Conservation (phyloP, 176 grass and related monocot species). For the Eremochloa ophiuroides region DNA sequence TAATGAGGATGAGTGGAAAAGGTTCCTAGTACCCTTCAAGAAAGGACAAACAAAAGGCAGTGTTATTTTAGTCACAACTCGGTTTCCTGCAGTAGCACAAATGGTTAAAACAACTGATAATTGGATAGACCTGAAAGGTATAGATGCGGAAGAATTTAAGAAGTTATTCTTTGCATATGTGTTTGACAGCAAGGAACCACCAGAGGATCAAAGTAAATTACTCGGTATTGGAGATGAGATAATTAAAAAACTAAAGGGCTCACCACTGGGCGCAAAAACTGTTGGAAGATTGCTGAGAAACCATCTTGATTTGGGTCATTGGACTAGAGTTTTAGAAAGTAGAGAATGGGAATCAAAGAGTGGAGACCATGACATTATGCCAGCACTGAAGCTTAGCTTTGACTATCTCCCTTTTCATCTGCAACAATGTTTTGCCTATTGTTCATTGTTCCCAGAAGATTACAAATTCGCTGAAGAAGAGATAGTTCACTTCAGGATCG, state of each 20-base stretch:
- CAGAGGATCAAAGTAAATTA: too few species aligned
- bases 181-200: too few species aligned
- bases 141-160: too few species aligned
- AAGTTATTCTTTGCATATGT: too few species aligned
- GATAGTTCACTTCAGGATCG: slow-evolving; percentile 19
- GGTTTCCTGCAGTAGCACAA: not conserved
- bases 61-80: slow-evolving; percentile 17
- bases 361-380: slow-evolving; percentile 12
- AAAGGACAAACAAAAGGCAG: not conserved
- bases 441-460: slow-evolving; percentile 25
- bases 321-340: slow-evolving; percentile 9
- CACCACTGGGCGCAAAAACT: slow-evolving; percentile 11
- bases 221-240: not conserved
- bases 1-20: slow-evolving; percentile 12
- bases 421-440: slow-evolving; percentile 27
- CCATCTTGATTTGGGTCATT: not conserved
- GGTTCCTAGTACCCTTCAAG: not conserved
- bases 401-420: slow-evolving; percentile 25
- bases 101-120: not conserved
- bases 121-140: too few species aligned
- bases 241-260: not conserved
- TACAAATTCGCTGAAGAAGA: not conserved
- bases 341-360: slow-evolving; percentile 7
- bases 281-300: not conserved
- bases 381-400: slow-evolving; percentile 32